Evolutionary conservation across 352 stramenopile species (phyloP).

Genomic region (Blastocystis sp.): DNA sequence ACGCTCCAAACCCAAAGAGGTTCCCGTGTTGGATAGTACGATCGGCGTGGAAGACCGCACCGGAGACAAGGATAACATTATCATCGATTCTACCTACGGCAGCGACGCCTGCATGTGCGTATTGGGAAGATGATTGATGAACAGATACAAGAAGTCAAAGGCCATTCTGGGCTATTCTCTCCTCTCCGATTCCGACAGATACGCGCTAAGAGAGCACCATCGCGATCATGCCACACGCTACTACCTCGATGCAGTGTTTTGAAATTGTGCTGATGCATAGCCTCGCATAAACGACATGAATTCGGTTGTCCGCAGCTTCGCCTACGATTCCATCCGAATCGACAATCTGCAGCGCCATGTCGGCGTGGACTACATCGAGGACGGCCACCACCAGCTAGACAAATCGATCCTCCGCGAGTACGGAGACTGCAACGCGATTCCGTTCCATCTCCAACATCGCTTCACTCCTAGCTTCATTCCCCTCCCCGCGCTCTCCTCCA

Average conservation of each 20-base stretch:
- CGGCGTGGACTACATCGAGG: conserved; percentile 29
- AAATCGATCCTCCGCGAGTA: neutral
- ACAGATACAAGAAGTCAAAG: conserved; percentile 56
- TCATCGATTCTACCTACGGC: conserved; percentile 33
- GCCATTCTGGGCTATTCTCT: conserved; percentile 17
- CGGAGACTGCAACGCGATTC: conserved; percentile 23
- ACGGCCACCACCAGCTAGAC: neutral
- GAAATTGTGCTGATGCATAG: neutral
- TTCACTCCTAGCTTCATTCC: neutral
- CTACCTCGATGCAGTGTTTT: conserved; percentile 42
- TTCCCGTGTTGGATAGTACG: no score
- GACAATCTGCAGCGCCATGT: conserved; percentile 13
- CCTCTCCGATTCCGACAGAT: conserved; percentile 4
- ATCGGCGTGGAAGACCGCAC: conserved; percentile 2
- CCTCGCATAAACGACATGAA: neutral
- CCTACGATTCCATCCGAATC: conserved; percentile 36
- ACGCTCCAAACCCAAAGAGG: no score
- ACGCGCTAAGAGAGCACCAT: neutral
- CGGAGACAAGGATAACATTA: conserved; percentile 28
- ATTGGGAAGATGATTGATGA: neutral
- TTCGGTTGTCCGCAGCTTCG: conserved; percentile 19
- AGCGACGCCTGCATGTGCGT: conserved; percentile 27
- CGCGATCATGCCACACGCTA: neutral
- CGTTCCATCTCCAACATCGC: neutral
- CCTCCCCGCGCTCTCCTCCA: neutral